A percentile compares a stretch with the other conserved stretches of the same genome.
Conservation (phyloP, 331 rosid genomes). For the Prunus yedoensis region DNA sequence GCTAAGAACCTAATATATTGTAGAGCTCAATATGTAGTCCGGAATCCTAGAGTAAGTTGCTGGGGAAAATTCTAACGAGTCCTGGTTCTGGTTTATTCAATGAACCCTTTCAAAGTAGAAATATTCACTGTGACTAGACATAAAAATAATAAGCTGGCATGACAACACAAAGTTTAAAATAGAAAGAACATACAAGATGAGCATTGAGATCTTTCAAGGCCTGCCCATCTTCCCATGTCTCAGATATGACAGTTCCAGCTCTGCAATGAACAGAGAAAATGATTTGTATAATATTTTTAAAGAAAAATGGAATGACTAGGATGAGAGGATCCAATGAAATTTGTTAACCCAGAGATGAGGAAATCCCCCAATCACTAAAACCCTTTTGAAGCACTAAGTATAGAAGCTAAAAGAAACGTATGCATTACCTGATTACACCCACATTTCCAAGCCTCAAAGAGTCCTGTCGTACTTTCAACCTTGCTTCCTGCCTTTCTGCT, state of each 20-base stretch:
- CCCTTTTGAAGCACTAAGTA: neutral
- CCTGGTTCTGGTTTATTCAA: neutral
- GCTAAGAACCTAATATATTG: neutral
- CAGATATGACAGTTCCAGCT: constrained; percentile 97
- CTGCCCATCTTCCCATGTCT: constrained; percentile 99
- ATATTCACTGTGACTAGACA: neutral
- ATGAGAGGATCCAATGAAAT: neutral
- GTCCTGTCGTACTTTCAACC: constrained; percentile 95
- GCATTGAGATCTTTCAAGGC: constrained; percentile 84
- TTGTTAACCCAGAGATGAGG: neutral
- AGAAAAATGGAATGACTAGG: neutral
- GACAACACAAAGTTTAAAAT: neutral
- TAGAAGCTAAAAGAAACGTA: constrained; percentile 7
- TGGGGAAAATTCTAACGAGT: neutral
- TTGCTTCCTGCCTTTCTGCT: constrained; percentile 97
- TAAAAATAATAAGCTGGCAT: neutral
- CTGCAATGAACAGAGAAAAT: constrained; percentile 44
- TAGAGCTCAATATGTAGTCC: neutral
- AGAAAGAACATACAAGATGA: constrained; percentile 77
- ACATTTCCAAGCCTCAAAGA: constrained; percentile 97
- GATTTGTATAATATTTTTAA: constrained; percentile 15
- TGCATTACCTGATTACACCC: constrained; percentile 82
- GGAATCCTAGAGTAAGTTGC: neutral
- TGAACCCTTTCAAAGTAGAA: neutral
- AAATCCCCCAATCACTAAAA: neutral